Evolutionary conservation across 2,329 filamentous ascomycete species (phyloP), one percentile per base, ranked within the genome.

Genomic region (Leptographium lundbergii): DNA sequence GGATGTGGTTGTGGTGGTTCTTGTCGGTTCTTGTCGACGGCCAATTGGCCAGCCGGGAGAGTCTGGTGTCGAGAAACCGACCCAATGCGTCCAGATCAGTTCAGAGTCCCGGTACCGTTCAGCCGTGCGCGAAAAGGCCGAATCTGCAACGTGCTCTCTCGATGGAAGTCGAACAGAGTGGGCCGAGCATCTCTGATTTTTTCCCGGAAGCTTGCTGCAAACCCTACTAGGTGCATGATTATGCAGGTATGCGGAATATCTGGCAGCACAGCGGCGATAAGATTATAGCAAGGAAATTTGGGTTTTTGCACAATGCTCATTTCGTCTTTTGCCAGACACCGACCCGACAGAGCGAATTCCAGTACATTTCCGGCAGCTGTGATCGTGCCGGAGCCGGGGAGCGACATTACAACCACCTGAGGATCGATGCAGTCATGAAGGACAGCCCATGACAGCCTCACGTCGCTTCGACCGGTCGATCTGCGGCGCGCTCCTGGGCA

Each of bases 381-480:
- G 32, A 29, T 34, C 50, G 50, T 53, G 17, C 32, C 10, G 34
- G 6, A 7, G 27, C 25, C 32, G 47, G 50, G 17, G 24, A 19
- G 48, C 48, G 24, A 53, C 48, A 51, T 9, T 34, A 51, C 48
- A 19, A 51, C 25, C 22, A 14, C 25, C 42, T 50, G 24, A 34
- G 32, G 63, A 65, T 64, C 64, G 66, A 64, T 66, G 63, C 27
- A 66, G 74, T 64, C 71, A 80, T 80, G 77, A 74, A 70, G 74
- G 76, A 73, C 73, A 75, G 72, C 80, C 74, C 78, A 84, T 84
- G 81, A 82, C 77, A 79, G 73, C 77, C 73, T 72, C 76, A 67
- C 77, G 74, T 73, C 78, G 77, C 78, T 76, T 82, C 72, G 78
- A 82, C 72, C 73, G 79, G 75, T 79, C 78, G 74, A 76, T 80